Evolutionary conservation across 2,329 filamentous ascomycete genomes (phyloP).

Genomic region (Bertia moriformis): DNA sequence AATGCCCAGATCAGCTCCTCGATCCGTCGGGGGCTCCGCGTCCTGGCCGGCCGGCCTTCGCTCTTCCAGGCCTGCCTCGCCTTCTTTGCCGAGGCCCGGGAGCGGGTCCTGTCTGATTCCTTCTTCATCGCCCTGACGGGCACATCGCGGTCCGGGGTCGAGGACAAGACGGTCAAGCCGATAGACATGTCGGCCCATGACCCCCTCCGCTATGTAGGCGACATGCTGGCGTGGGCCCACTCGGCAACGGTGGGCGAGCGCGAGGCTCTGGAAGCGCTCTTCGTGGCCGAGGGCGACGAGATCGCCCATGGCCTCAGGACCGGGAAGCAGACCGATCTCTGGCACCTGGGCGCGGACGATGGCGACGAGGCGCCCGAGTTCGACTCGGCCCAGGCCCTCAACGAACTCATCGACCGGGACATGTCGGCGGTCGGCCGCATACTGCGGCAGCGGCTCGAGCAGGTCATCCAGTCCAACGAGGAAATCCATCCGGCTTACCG

Average conservation of each 20-base stretch:
- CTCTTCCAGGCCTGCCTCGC: conserved; percentile 89
- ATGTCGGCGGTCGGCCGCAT: conserved; percentile 67
- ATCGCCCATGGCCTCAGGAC: conserved; percentile 70
- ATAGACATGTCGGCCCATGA: conserved; percentile 93
- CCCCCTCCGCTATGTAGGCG: conserved; percentile 76
- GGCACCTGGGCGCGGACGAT: conserved; percentile 51
- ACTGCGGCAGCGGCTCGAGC: conserved; percentile 79
- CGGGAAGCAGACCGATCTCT: conserved; percentile 70
- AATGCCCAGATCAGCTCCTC: conserved; percentile 81
- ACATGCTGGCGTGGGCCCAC: conserved; percentile 96
- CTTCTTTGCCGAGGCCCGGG: conserved; percentile 79
- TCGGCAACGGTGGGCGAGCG: conserved; percentile 86
- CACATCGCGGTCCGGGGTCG: conserved; percentile 36
- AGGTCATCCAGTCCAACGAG: conserved; percentile 84
- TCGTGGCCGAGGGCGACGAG: conserved; percentile 79
- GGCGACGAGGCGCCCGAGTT: conserved; percentile 40
- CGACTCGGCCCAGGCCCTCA: conserved; percentile 68
- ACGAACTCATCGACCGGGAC: conserved; percentile 75
- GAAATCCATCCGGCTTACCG: conserved; percentile 81
- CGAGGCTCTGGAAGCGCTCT: conserved; percentile 80
- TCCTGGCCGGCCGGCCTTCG: conserved; percentile 76
- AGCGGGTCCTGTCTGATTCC: conserved; percentile 72
- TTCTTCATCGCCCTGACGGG: conserved; percentile 84
- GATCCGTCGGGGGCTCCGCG: conserved; percentile 69
- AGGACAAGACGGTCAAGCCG: conserved; percentile 58